Conservation (phyloP, 2,329 filamentous ascomycete genomes). For the Thelonectria discophora region DNA sequence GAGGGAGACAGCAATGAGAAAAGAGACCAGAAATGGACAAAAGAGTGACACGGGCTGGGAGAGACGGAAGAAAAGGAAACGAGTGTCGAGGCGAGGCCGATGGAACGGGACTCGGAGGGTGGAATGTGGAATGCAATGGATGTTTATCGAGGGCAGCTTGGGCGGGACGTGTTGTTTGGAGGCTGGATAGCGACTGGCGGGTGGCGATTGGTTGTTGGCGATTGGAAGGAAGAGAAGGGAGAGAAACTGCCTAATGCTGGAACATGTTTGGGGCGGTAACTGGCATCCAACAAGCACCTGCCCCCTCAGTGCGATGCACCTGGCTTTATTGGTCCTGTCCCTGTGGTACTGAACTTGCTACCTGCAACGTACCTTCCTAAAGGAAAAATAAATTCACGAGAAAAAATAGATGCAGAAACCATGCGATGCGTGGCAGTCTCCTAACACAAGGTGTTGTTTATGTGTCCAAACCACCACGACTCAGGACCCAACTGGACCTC, state of each 20-base stretch:
- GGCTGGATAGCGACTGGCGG: slow-evolving; percentile 33
- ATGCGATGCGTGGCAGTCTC: too few species aligned
- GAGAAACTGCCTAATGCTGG: slow-evolving; percentile 10
- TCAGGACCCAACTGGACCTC: background rate
- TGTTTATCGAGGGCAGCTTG: slow-evolving; percentile 37
- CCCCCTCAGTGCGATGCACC: slow-evolving; percentile 31
- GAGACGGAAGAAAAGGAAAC: slow-evolving; percentile 32
- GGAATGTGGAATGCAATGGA: slow-evolving; percentile 47
- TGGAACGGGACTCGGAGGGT: slow-evolving; percentile 11
- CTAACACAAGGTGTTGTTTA: background rate
- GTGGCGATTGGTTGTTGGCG: slow-evolving; percentile 1
- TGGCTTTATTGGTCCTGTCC: slow-evolving; percentile 1
- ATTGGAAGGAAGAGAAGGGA: background rate
- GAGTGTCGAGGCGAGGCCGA: slow-evolving; percentile 20
- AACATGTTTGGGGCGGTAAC: slow-evolving; percentile 27
- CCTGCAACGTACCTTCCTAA: background rate
- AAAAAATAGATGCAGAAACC: background rate
- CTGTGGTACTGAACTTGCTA: background rate
- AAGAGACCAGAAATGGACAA: slow-evolving; percentile 19
- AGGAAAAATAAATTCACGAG: background rate
- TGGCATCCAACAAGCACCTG: slow-evolving; percentile 35
- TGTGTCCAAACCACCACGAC: background rate
- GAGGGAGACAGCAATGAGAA: slow-evolving; percentile 20
- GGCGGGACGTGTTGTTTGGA: slow-evolving; percentile 34
- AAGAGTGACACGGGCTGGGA: slow-evolving; percentile 20